Percentiles rank a stretch among this genome's conserved stretches.
Conservation (phyloP, 73 alveolate species). For the Paramecium caudatum region DNA sequence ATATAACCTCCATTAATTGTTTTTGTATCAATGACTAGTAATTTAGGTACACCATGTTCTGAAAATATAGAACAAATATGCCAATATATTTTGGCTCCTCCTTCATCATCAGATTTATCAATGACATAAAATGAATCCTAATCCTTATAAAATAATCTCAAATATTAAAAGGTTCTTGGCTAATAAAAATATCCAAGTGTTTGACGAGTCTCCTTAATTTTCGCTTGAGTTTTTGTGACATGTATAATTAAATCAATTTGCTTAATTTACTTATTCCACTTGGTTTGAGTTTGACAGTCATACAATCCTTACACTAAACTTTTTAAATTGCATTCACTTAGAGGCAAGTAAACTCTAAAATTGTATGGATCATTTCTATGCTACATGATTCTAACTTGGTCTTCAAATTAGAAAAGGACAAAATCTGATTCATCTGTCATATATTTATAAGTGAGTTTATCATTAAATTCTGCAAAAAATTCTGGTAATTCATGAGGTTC, state of each 20-base stretch:
- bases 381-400: constrained; percentile 23
- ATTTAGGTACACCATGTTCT: neutral
- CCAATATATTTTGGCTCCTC: constrained; percentile 25
- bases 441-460: constrained; percentile 31
- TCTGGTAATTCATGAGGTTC: neutral
- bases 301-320: neutral
- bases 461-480: constrained; percentile 2
- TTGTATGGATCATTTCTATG: neutral
- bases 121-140: constrained; percentile 1
- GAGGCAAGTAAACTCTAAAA: constrained; percentile 7
- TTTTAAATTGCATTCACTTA: neutral
- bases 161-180: neutral
- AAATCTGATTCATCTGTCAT: constrained; percentile 23
- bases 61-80: constrained; percentile 20
- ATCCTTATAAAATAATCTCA: neutral
- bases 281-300: neutral
- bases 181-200: neutral
- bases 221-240: neutral
- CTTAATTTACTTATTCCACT: constrained; percentile 60
- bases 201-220: constrained; percentile 29
- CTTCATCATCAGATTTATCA: constrained; percentile 30
- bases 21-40: constrained; percentile 25
- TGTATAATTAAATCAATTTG: neutral
- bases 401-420: constrained; percentile 8
- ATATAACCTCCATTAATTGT: constrained; percentile 43